These are phyloP conservation scores for Endotrypanum monterogeii DNA, from an alignment of 208 protist species.

Conservation along the genomic window DNA sequence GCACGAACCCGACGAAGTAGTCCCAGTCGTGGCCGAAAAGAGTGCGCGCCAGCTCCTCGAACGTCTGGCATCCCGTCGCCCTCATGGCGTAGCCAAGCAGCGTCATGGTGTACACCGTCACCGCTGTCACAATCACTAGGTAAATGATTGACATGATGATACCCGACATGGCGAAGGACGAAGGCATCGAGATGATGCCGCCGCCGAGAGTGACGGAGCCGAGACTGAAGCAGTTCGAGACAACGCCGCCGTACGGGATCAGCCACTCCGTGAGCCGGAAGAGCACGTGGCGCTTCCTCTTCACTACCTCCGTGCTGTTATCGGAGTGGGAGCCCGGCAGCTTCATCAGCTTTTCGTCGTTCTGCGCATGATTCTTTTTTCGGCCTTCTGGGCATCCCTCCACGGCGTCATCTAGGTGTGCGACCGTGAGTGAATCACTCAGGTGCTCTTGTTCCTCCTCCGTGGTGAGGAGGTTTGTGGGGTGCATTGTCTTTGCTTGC, in stretches of 20 bases:
- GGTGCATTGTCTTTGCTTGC: not conserved
- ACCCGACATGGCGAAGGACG: constrained; percentile 49
- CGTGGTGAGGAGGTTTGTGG: not conserved
- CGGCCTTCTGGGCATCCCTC: no score
- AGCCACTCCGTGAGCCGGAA: constrained; percentile 15
- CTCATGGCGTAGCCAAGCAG: constrained; percentile 57
- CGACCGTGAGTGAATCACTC: not conserved
- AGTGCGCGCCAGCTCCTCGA: constrained; percentile 48
- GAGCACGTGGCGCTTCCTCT: constrained; percentile 1
- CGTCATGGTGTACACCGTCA: constrained; percentile 65
- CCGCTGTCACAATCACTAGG: constrained; percentile 43
- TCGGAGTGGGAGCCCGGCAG: not conserved
- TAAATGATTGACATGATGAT: constrained; percentile 64
- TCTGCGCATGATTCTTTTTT: not conserved
- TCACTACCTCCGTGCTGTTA: not conserved
- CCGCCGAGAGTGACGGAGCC: constrained; percentile 62
- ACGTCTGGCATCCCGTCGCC: constrained; percentile 50
- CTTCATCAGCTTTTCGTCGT: not conserved
- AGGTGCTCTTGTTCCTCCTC: not conserved
- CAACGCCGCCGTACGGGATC: constrained; percentile 50
- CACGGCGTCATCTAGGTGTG: not conserved
- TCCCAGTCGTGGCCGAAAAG: constrained; percentile 56
- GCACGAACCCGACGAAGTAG: constrained; percentile 73
- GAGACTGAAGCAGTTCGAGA: constrained; percentile 63
- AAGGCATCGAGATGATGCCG: constrained; percentile 63